These are phyloP conservation scores for Yamagishiella unicocca DNA, from an alignment of 139 green algal genomes.

Conservation along the genomic window DNA sequence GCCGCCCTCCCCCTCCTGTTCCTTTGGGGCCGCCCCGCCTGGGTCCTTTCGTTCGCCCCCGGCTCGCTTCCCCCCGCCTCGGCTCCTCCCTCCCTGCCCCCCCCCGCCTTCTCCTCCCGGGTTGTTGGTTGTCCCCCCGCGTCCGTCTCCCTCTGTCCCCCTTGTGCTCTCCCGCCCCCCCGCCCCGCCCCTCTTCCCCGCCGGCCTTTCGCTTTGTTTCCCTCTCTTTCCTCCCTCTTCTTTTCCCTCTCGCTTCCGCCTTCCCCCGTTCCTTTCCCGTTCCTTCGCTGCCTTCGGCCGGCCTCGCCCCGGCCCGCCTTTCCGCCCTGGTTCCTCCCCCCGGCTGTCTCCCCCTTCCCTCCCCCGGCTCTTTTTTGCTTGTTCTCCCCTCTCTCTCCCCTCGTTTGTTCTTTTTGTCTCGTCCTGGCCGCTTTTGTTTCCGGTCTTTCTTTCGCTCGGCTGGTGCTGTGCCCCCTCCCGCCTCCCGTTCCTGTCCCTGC, in stretches of 20 bases:
- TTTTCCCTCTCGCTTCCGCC: neutral
- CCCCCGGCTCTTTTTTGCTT: neutral
- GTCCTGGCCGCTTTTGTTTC: too few species aligned
- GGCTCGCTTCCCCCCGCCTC: neutral
- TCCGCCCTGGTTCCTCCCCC: neutral
- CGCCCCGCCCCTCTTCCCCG: neutral
- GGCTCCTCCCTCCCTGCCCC: neutral
- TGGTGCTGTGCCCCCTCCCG: neutral
- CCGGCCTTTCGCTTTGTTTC: neutral
- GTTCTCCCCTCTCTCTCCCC: neutral
- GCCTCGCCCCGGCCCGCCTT: neutral
- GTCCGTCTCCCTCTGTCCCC: neutral
- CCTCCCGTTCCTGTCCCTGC: neutral
- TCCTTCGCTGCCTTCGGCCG: neutral
- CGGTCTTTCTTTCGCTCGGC: neutral
- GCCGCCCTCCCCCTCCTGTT: neutral
- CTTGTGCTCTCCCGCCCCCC: neutral
- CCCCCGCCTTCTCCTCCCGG: neutral
- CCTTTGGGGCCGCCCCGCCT: neutral
- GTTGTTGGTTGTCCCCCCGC: neutral
- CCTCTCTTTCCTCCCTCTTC: neutral
- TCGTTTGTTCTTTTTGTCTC: neutral
- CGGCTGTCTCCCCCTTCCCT: neutral
- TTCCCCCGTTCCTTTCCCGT: neutral
- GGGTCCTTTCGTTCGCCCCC: neutral